A percentile compares a stretch with the other conserved stretches of the same genome.
Evolutionary conservation across 495 filamentous ascomycete genomes (phyloP).

Genomic region (Acidomyces sp.): DNA sequence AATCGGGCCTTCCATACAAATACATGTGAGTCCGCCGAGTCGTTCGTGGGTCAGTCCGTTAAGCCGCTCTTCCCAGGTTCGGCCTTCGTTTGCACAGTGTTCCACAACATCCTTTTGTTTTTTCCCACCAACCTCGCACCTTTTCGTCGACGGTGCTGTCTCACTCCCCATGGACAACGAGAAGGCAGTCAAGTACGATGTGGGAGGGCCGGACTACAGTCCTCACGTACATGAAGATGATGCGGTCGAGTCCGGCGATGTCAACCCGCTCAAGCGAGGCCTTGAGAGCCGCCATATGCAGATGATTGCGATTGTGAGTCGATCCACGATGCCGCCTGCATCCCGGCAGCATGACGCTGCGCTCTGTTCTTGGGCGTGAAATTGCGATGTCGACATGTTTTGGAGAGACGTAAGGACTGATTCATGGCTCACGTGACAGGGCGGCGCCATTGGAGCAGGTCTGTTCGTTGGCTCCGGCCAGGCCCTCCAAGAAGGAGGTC

Average conservation of each 20-base stretch:
- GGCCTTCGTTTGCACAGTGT: too few species aligned
- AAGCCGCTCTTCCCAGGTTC: too few species aligned
- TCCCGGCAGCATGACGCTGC: not conserved
- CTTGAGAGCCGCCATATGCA: conserved; percentile 38
- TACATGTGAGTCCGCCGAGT: too few species aligned
- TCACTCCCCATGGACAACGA: not conserved
- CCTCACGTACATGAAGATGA: conserved; percentile 3
- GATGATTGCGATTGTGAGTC: conserved; percentile 38
- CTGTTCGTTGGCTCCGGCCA: conserved; percentile 43
- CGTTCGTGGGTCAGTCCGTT: too few species aligned
- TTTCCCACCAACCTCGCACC: too few species aligned
- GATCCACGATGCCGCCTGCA: too few species aligned
- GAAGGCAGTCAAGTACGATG: not conserved
- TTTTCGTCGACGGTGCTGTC: too few species aligned
- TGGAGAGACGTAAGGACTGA: too few species aligned
- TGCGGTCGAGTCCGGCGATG: conserved; percentile 1
- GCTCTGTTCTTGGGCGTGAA: too few species aligned
- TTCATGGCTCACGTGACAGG: conserved; percentile 18
- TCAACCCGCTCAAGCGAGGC: conserved; percentile 13
- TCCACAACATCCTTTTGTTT: too few species aligned
- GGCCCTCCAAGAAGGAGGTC: conserved; percentile 40
- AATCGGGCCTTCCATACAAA: too few species aligned
- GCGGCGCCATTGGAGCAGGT: conserved; percentile 45
- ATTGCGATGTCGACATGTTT: too few species aligned
- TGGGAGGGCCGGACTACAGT: not conserved